Evolutionary conservation across 306 rosid genomes (phyloP).

Genomic region (Gleditsia sinensis): DNA sequence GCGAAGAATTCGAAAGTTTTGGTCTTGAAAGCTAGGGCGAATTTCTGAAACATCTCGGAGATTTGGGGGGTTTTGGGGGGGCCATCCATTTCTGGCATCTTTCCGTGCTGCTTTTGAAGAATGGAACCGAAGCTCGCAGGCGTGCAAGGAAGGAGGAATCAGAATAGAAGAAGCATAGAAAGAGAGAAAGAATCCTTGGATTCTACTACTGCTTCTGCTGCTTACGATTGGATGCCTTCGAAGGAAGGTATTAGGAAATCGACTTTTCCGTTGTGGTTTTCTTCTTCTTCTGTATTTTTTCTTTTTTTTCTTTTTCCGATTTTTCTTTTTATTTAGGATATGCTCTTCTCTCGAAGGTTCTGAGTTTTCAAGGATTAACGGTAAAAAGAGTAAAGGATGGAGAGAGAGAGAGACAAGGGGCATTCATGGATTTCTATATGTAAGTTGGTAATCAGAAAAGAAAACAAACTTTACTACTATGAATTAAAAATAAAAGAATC

Average conservation of each 20-base stretch:
- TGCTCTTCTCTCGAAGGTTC: neutral
- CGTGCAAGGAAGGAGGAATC: neutral
- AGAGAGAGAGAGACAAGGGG: neutral
- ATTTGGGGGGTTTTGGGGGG: constrained; percentile 80
- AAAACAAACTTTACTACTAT: too few species aligned
- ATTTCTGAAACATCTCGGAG: constrained; percentile 92
- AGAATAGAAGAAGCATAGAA: neutral
- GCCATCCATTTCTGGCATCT: constrained; percentile 63
- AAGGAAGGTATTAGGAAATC: constrained; percentile 51
- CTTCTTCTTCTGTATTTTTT: neutral
- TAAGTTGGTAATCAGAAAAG: too few species aligned
- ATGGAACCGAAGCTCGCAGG: neutral
- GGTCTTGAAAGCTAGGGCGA: constrained; percentile 88
- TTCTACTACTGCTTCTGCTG: constrained; percentile 22
- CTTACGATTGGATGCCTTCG: constrained; percentile 47
- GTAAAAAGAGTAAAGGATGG: constrained; percentile 33
- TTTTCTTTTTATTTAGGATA: neutral
- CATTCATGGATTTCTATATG: too few species aligned
- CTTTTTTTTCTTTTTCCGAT: neutral
- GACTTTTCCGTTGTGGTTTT: constrained; percentile 23
- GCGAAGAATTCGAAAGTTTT: constrained; percentile 89
- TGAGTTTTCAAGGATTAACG: constrained; percentile 36
- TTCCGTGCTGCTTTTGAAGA: neutral
- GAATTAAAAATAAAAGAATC: too few species aligned
- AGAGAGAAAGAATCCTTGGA: constrained; percentile 37